phyloP scores from a whole-genome alignment of 148 eudicot species.

The Simmondsia chinensis region DNA sequence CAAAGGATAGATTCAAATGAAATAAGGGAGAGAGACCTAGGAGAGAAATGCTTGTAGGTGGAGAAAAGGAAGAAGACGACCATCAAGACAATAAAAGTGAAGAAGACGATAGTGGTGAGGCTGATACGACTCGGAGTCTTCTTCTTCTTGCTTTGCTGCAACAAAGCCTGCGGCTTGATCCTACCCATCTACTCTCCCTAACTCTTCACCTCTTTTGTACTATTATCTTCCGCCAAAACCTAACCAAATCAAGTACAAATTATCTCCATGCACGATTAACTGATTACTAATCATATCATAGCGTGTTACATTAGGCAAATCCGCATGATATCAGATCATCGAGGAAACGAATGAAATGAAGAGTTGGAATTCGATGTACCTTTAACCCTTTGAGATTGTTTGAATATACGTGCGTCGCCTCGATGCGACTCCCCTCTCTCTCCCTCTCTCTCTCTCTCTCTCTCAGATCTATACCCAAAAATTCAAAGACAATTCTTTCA shows the following conservation, averaged over 20 bases:
- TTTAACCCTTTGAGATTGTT: too few relatives aligned
- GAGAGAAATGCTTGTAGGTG: conserved; percentile 58
- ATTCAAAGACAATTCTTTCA: too few relatives aligned
- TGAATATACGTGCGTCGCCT: too few relatives aligned
- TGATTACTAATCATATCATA: too few relatives aligned
- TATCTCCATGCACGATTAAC: too few relatives aligned
- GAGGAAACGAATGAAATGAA: too few relatives aligned
- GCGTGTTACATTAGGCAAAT: too few relatives aligned
- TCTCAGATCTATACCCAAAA: too few relatives aligned
- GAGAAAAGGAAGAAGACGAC: conserved; percentile 58
- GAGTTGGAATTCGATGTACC: too few relatives aligned
- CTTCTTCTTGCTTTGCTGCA: conserved; percentile 96
- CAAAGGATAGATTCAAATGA: background rate
- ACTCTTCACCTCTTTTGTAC: background rate
- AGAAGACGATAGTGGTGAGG: conserved; percentile 39
- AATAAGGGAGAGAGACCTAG: conserved; percentile 35
- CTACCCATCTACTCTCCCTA: conserved; percentile 48
- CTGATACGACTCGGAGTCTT: conserved; percentile 73
- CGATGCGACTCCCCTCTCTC: too few relatives aligned
- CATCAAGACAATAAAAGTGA: conserved; percentile 38
- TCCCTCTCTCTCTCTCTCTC: too few relatives aligned
- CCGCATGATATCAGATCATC: too few relatives aligned
- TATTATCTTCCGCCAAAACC: conserved; percentile 3
- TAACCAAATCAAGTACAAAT: background rate
- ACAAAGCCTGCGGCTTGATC: conserved; percentile 89